These are phyloP conservation scores for Tephrocybe rancida DNA, from an alignment of 768 basidiomycete genomes.

Conservation along the genomic window DNA sequence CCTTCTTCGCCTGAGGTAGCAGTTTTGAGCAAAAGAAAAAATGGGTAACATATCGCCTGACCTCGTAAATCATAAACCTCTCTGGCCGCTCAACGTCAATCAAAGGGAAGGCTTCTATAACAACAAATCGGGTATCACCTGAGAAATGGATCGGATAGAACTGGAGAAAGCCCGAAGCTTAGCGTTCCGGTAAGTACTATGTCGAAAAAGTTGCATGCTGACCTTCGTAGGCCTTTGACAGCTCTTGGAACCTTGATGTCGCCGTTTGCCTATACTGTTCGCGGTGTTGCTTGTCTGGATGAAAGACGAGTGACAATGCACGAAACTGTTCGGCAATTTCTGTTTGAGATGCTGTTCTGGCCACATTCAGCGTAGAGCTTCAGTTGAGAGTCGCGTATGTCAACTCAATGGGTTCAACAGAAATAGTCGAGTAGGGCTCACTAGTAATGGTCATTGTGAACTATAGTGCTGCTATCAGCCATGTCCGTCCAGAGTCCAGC, in stretches of 20 bases:
- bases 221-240: constrained; percentile 88
- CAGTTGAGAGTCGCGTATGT: not conserved
- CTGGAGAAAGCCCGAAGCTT: constrained; percentile 28
- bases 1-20: constrained; percentile 33
- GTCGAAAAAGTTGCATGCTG: constrained; percentile 17
- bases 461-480: not conserved
- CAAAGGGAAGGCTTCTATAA: constrained; percentile 15
- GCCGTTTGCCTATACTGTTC: constrained; percentile 59
- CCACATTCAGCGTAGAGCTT: constrained; percentile 73
- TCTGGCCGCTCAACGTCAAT: constrained; percentile 31
- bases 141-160: constrained; percentile 72
- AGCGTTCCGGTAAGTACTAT: not conserved
- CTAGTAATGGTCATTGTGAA: constrained; percentile 25
- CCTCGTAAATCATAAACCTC: constrained; percentile 80
- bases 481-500: not conserved
- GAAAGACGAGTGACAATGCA: constrained; percentile 73
- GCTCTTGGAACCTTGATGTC: constrained; percentile 66
- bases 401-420: not conserved
- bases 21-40: not conserved
- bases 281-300: constrained; percentile 82
- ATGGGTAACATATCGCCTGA: constrained; percentile 14
- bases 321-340: constrained; percentile 80
- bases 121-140: constrained; percentile 39
- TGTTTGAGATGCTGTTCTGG: constrained; percentile 58
- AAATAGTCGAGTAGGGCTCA: constrained; percentile 19